A percentile compares a stretch with the other conserved stretches of the same genome.
Evolutionary conservation across 257 asterid species (phyloP).

Genomic region (Striga asiatica): DNA sequence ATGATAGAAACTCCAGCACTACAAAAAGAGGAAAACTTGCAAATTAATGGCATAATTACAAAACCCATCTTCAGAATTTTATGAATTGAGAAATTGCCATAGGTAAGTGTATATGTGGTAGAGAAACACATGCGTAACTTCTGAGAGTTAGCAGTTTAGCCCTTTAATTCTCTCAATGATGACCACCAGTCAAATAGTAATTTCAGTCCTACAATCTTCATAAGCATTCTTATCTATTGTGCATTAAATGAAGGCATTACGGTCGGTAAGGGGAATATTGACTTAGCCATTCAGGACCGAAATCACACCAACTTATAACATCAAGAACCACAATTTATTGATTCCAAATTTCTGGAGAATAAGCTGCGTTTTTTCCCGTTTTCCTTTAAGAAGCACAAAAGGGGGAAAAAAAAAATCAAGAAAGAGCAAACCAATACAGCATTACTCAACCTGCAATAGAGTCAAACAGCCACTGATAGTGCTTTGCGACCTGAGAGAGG

Average conservation of each 20-base stretch:
- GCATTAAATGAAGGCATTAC: too few species aligned
- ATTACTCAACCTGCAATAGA: conserved; percentile 60
- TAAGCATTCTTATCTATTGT: too few species aligned
- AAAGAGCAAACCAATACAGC: conserved; percentile 4
- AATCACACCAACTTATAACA: too few species aligned
- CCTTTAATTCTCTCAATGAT: too few species aligned
- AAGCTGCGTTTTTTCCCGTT: background rate
- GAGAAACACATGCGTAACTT: background rate
- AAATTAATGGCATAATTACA: background rate
- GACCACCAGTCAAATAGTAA: too few species aligned
- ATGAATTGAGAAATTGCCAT: background rate
- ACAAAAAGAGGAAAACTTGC: conserved; percentile 23
- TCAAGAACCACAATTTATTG: too few species aligned
- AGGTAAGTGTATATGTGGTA: background rate
- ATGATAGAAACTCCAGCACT: conserved; percentile 99
- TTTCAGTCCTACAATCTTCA: too few species aligned
- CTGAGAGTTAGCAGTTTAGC: background rate
- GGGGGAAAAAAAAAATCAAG: background rate
- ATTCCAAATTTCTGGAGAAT: background rate
- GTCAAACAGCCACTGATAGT: conserved; percentile 93
- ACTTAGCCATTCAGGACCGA: too few species aligned
- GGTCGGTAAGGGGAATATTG: too few species aligned
- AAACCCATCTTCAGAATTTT: background rate
- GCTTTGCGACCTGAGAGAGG: conserved; percentile 88
- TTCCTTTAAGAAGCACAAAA: background rate